These are phyloP conservation scores for Calcarisporium arbuscula DNA, from an alignment of 2,329 filamentous ascomycete species.

Conservation along the genomic window DNA sequence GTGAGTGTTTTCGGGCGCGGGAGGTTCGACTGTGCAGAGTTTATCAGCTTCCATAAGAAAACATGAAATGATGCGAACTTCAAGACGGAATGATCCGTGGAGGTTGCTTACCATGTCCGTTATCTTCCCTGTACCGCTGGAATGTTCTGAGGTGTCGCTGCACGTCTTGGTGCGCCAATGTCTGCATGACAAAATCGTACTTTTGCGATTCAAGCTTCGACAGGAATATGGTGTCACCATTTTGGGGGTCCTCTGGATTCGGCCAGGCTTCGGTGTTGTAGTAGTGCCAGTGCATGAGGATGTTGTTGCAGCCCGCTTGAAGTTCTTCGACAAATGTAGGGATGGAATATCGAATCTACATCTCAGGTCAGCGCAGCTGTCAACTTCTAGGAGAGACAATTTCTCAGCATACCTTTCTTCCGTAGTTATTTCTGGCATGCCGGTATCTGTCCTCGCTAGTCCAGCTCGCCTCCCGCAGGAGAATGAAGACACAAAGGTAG, in stretches of 20 bases:
- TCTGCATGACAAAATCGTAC: slow-evolving; percentile 23
- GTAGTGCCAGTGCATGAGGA: slow-evolving; percentile 46
- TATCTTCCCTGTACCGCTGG: slow-evolving; percentile 16
- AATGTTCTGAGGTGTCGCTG: slow-evolving; percentile 19
- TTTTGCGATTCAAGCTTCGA: slow-evolving; percentile 25
- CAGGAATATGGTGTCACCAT: slow-evolving; percentile 20
- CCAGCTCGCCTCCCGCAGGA: slow-evolving; percentile 34
- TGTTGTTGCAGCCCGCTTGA: slow-evolving; percentile 38
- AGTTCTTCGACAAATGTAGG: slow-evolving; percentile 34
- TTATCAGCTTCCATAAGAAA: background rate
- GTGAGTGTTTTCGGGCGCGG: background rate
- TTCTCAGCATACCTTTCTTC: slow-evolving; percentile 15
- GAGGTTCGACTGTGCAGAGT: slow-evolving; percentile 3
- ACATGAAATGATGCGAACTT: background rate
- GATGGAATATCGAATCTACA: slow-evolving; percentile 30
- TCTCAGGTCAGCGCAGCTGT: background rate
- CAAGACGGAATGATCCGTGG: background rate
- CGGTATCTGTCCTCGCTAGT: slow-evolving; percentile 35
- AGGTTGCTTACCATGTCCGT: slow-evolving; percentile 14
- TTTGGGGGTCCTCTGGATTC: slow-evolving; percentile 17
- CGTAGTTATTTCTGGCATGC: slow-evolving; percentile 32
- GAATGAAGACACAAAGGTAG: slow-evolving; percentile 34
- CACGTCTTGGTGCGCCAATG: slow-evolving; percentile 16
- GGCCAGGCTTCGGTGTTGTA: slow-evolving; percentile 32
- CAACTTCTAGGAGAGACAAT: no score